Evolutionary conservation across 2,329 filamentous ascomycete genomes (phyloP).

Genomic region (Fusarium floridanum): DNA sequence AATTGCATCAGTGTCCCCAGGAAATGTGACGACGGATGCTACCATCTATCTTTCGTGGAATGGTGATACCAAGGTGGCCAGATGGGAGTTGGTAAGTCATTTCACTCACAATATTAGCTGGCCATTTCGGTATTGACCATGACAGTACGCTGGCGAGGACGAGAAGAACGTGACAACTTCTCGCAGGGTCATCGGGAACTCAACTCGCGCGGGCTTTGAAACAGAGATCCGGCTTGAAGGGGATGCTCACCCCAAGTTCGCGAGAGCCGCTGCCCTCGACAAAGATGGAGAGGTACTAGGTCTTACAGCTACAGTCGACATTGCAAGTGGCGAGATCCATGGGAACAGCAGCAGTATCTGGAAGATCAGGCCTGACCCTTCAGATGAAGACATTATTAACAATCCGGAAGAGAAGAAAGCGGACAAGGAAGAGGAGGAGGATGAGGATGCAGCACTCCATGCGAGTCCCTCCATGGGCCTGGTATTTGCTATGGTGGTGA

Average conservation of each 20-base stretch:
- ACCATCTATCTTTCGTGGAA: constrained; percentile 47
- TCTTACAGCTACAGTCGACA: constrained; percentile 35
- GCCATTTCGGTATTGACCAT: not conserved
- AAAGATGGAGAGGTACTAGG: constrained; percentile 36
- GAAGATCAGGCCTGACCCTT: constrained; percentile 16
- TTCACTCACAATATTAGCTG: not conserved
- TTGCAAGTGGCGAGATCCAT: constrained; percentile 33
- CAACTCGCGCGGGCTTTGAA: constrained; percentile 39
- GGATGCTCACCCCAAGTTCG: constrained; percentile 18
- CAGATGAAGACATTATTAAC: constrained; percentile 1
- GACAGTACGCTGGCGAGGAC: constrained; percentile 35
- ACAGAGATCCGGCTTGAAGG: constrained; percentile 29
- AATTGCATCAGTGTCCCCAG: constrained; percentile 30
- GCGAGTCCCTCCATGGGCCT: constrained; percentile 6
- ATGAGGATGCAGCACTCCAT: constrained; percentile 29
- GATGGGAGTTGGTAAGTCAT: constrained; percentile 41
- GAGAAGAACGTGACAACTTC: constrained; percentile 29
- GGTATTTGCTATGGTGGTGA: constrained; percentile 24
- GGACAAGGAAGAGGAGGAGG: not conserved
- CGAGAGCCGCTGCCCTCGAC: constrained; percentile 32
- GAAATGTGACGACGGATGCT: constrained; percentile 18
- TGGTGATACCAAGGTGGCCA: constrained; percentile 41
- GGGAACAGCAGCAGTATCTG: constrained; percentile 41
- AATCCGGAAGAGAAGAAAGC: not conserved
- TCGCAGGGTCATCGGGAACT: constrained; percentile 33